phyloP scores from a whole-genome alignment of 2,329 filamentous ascomycete genomes.

The Coniochaeta hoffmannii region DNA sequence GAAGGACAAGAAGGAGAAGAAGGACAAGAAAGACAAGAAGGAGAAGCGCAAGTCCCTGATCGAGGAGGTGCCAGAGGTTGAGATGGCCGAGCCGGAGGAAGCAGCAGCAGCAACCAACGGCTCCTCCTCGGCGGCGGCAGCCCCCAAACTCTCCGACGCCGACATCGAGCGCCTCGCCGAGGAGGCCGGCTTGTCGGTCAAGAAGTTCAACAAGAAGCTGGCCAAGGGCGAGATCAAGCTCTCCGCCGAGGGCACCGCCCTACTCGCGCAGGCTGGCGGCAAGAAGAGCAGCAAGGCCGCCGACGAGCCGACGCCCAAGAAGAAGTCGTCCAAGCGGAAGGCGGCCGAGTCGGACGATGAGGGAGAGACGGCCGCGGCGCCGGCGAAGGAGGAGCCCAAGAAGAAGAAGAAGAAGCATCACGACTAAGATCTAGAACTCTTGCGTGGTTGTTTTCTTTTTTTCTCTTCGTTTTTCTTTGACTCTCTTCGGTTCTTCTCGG shows the following conservation, averaged over 20 bases:
- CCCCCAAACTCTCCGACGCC: slow-evolving; percentile 47
- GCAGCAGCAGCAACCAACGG: slow-evolving; percentile 20
- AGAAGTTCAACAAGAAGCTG: slow-evolving; percentile 73
- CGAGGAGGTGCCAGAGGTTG: slow-evolving; percentile 35
- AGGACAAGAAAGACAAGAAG: too few relatives aligned
- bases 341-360: slow-evolving; percentile 63
- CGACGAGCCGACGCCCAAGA: slow-evolving; percentile 47
- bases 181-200: slow-evolving; percentile 61
- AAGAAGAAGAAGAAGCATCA: slow-evolving; percentile 32
- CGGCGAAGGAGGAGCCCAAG: slow-evolving; percentile 50
- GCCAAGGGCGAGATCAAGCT: slow-evolving; percentile 68
- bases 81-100: slow-evolving; percentile 17
- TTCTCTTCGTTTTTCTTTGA: background rate
- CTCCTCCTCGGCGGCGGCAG: too few relatives aligned
- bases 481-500: background rate
- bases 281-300: slow-evolving; percentile 69
- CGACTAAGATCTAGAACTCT: background rate
- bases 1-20: slow-evolving; percentile 22
- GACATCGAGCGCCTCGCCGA: slow-evolving; percentile 55
- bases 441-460: background rate
- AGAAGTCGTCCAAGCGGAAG: slow-evolving; percentile 56
- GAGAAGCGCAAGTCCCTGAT: slow-evolving; percentile 40
- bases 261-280: slow-evolving; percentile 45
- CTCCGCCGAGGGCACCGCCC: slow-evolving; percentile 55
- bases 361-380: slow-evolving; percentile 57